A percentile compares a stretch with the other conserved stretches of the same genome.
phyloP scores from a whole-genome alignment of 805 yeast genomes.

The Starmerella tilneyi region DNA sequence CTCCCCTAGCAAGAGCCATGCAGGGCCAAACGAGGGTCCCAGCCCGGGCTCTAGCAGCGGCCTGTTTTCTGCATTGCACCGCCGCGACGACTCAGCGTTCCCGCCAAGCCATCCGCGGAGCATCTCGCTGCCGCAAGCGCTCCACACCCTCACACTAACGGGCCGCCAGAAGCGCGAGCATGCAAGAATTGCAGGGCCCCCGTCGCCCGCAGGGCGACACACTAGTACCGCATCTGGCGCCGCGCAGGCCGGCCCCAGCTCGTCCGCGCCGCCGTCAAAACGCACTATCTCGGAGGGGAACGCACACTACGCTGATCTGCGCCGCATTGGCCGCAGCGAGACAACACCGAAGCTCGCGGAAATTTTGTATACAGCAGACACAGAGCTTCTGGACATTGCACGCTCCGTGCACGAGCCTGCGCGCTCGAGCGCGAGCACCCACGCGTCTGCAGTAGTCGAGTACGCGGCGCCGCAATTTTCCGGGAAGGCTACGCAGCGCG shows the following conservation, averaged over 20 bases:
- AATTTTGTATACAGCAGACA: conserved; percentile 5
- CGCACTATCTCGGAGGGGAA: conserved; percentile 11
- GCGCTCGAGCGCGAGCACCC: neutral
- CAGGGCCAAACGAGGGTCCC: neutral
- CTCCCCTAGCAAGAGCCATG: conserved; percentile 1
- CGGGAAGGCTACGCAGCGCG: conserved; percentile 30
- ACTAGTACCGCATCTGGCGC: no score
- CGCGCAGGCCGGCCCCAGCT: neutral
- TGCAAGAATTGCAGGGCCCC: no score
- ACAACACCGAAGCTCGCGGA: conserved; percentile 7
- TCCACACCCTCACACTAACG: conserved; percentile 3
- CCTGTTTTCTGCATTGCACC: neutral
- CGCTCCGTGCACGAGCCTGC: conserved; percentile 1
- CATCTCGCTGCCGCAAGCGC: conserved; percentile 8
- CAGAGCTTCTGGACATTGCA: neutral
- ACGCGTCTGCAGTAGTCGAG: neutral
- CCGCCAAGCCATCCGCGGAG: conserved; percentile 8
- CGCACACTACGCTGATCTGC: conserved; percentile 2
- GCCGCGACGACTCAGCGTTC: neutral
- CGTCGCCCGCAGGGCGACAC: no score
- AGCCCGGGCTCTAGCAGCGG: neutral
- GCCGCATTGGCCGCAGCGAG: conserved; percentile 7
- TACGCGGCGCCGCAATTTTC: neutral
- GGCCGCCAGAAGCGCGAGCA: conserved; percentile 7
- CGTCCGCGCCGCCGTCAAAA: neutral